Base-by-base conservation (phyloP, 2,329 filamentous ascomycete species). In the Neonectria neomacrospora region DNA sequence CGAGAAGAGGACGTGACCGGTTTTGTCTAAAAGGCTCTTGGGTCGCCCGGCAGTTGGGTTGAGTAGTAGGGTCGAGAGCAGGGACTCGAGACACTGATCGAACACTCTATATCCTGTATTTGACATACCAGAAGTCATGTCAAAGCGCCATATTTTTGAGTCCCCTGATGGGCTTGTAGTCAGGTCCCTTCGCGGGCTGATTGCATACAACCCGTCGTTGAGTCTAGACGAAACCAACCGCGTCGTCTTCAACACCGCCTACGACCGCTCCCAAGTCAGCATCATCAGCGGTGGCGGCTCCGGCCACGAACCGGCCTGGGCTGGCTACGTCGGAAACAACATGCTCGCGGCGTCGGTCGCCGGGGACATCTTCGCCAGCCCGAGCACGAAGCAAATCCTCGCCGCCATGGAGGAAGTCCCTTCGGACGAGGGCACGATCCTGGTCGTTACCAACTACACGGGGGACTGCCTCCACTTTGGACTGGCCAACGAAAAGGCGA, bases 391-490 rank as follows among this genome's bases (percentile, higher is more conserved):
- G 74, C 91, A 93, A 74, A 86, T 93, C 58, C 82, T 89, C 50
- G 81, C 85, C 70, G 90, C 88, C 54, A 86, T 91, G 18, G 82
- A 88, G 68, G 82, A 87, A 53, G 86, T 91, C 0, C 85, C 88
- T 37, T 85, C 84, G 2, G 56, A 67, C 16, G 62, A 68, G 61
- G 91, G 91, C 7, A 88, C 92, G 1, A 77, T 93, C 34, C 85
- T 93, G 8, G 85, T 92, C 20, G 88, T 92, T 9, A 92, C 91
- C 85, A 93, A 93, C 73, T 92, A 92, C 73, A 92, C 90, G 0
- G 88, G 88, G 12, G 88, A 90, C 74, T 86, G 92, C 52, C 80
- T 93, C 62, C 91, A 93, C 48, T 69, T 69, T 37, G 67, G 67
- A 0, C 61, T 69, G 5, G 67, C 67, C 3, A 84, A 84, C 54